Conservation (phyloP, 805 yeast species). For the Candida palmyrensis region DNA sequence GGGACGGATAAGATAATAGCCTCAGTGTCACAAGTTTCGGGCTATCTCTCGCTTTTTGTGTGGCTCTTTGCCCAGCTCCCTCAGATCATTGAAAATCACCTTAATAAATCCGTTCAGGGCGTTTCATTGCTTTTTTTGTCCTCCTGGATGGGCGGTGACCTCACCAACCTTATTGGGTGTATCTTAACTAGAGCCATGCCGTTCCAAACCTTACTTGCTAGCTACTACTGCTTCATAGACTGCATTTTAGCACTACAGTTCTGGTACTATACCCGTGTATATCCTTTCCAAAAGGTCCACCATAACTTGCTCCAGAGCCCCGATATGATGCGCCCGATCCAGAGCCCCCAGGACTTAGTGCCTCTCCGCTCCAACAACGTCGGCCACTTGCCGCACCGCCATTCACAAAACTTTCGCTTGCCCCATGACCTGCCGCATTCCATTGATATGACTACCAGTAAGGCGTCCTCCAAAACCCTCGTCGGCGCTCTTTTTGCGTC, state of each 20-base stretch:
- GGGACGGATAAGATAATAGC: constrained; percentile 3
- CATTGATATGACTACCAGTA: constrained; percentile 2
- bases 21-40: constrained; percentile 9
- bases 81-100: constrained; percentile 56
- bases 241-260: constrained; percentile 62
- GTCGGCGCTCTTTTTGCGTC: constrained; percentile 11
- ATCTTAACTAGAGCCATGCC: constrained; percentile 69
- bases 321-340: constrained; percentile 21
- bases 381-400: too few species aligned
- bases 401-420: background rate
- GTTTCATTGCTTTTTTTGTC: constrained; percentile 25
- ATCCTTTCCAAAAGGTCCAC: constrained; percentile 33
- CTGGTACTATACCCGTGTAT: constrained; percentile 56
- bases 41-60: constrained; percentile 38
- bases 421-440: too few species aligned
- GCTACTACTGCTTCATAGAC: constrained; percentile 74
- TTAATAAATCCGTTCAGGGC: constrained; percentile 31
- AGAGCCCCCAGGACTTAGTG: background rate
- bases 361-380: constrained; percentile 11
- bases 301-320: constrained; percentile 36
- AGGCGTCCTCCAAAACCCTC: constrained; percentile 10
- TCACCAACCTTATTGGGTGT: constrained; percentile 62
- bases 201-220: constrained; percentile 71
- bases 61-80: constrained; percentile 76
- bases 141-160: constrained; percentile 35